Percentiles rank a stretch among this genome's conserved stretches.
phyloP scores from a whole-genome alignment of 176 grass and related monocot genomes.

The Oryza australiensis region DNA sequence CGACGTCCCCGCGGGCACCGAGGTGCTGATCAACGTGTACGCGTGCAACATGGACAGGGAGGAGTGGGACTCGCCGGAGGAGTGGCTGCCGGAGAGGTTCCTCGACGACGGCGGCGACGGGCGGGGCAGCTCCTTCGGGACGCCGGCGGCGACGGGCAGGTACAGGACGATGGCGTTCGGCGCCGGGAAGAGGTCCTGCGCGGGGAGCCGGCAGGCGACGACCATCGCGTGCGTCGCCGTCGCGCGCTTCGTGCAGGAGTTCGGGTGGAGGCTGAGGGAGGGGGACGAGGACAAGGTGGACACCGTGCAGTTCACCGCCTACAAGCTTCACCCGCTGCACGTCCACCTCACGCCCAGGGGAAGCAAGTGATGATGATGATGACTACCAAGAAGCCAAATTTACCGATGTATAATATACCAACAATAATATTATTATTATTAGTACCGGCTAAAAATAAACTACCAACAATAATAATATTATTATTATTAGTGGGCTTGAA shows the following conservation, averaged over 20 bases:
- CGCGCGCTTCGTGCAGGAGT: constrained; percentile 71
- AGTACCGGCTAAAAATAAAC: too few species aligned
- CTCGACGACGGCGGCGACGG: constrained; percentile 49
- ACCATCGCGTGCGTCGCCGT: constrained; percentile 58
- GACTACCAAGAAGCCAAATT: too few species aligned
- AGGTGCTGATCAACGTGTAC: constrained; percentile 78
- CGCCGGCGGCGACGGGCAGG: constrained; percentile 35
- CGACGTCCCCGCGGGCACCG: constrained; percentile 50
- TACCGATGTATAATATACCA: too few species aligned
- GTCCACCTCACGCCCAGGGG: constrained; percentile 53
- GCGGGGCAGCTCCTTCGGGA: too few species aligned
- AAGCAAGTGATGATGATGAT: too few species aligned
- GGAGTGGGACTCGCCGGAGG: constrained; percentile 60
- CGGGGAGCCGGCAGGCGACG: constrained; percentile 61
- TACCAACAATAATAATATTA: too few species aligned
- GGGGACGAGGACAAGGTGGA: constrained; percentile 70
- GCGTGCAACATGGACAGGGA: constrained; percentile 85
- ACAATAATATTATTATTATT: too few species aligned
- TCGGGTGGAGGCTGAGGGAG: constrained; percentile 68
- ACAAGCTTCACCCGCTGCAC: constrained; percentile 56
- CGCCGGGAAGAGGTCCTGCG: constrained; percentile 65
- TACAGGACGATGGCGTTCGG: constrained; percentile 92
- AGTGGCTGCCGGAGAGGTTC: constrained; percentile 90
- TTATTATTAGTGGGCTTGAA: too few species aligned
- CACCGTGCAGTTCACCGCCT: constrained; percentile 71